Percentiles rank a stretch among this genome's conserved stretches.
Evolutionary conservation across 768 basidiomycete genomes (phyloP).

Genomic region (Rubroboletus pulcherrimus): DNA sequence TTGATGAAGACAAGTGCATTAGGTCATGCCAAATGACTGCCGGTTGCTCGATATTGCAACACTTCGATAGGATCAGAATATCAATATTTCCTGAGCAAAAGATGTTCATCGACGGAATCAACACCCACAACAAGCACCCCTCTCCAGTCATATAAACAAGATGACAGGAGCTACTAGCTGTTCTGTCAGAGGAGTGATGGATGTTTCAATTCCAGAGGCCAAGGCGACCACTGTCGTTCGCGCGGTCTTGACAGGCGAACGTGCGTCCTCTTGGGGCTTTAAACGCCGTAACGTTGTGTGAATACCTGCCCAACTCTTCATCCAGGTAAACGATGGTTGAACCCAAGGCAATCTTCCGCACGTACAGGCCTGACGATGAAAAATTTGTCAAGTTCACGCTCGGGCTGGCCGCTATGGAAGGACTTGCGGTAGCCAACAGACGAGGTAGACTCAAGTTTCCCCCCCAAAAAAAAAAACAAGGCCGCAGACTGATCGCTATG

Average conservation of each 20-base stretch:
- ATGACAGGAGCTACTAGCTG: background rate
- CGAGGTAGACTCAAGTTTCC: slow-evolving; percentile 36
- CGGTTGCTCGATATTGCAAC: background rate
- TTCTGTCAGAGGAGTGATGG: background rate
- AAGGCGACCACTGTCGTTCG: background rate
- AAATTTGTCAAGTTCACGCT: slow-evolving; percentile 62
- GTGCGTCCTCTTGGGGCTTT: background rate
- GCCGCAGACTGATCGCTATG: background rate
- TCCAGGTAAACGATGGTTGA: slow-evolving; percentile 35
- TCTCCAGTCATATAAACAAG: background rate
- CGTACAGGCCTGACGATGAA: slow-evolving; percentile 47
- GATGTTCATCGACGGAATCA: background rate
- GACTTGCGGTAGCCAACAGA: slow-evolving; percentile 63
- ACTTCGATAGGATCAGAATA: background rate
- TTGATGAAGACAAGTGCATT: slow-evolving; percentile 37
- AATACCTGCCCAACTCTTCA: background rate
- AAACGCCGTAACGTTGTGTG: background rate
- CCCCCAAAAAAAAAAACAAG: background rate
- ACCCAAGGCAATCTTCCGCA: slow-evolving; percentile 50
- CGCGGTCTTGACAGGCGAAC: slow-evolving; percentile 5
- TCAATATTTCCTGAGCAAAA: background rate
- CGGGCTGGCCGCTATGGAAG: slow-evolving; percentile 63
- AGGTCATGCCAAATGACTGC: slow-evolving; percentile 14
- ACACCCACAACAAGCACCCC: background rate
- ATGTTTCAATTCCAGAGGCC: background rate